Conservation (phyloP, 202 grass and related monocot genomes). For the Schoenoplectus triqueter region DNA sequence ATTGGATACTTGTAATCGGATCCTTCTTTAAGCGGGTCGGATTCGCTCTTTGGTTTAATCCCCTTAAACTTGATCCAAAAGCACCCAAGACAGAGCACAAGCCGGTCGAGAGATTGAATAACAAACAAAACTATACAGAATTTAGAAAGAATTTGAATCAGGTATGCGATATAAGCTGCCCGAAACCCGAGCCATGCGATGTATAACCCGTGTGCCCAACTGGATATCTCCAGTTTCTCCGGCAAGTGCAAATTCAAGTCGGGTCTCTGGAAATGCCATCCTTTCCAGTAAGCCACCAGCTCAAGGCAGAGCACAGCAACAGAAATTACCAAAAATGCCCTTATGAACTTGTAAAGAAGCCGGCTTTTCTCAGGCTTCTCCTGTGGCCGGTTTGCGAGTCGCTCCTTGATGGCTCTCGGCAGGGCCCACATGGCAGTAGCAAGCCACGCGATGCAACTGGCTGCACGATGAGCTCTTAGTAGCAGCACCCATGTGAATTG, state of each 20-base stretch:
- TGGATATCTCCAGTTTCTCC: slow-evolving; percentile 56
- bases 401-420: slow-evolving; percentile 41
- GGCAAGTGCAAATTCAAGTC: slow-evolving; percentile 52
- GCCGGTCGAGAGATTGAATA: slow-evolving; percentile 62
- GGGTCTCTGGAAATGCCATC: slow-evolving; percentile 61
- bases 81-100: slow-evolving; percentile 64
- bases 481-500: slow-evolving; percentile 78
- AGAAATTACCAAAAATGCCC: slow-evolving; percentile 53
- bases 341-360: slow-evolving; percentile 64
- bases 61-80: slow-evolving; percentile 79
- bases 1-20: slow-evolving; percentile 59
- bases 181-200: slow-evolving; percentile 64
- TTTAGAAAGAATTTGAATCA: slow-evolving; percentile 59
- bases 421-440: slow-evolving; percentile 50
- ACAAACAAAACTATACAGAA: slow-evolving; percentile 62
- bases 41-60: slow-evolving; percentile 64
- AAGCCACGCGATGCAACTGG: slow-evolving; percentile 50
- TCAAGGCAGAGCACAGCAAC: slow-evolving; percentile 55
- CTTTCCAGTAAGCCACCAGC: slow-evolving; percentile 61
- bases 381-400: slow-evolving; percentile 24
- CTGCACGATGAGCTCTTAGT: slow-evolving; percentile 58
- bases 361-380: slow-evolving; percentile 39
- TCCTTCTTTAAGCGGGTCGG: slow-evolving; percentile 51
- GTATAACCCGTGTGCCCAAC: slow-evolving; percentile 57
- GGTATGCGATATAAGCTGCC: slow-evolving; percentile 50